Conservation (phyloP, 495 filamentous ascomycete genomes). For the Bryoglossum gracile region DNA sequence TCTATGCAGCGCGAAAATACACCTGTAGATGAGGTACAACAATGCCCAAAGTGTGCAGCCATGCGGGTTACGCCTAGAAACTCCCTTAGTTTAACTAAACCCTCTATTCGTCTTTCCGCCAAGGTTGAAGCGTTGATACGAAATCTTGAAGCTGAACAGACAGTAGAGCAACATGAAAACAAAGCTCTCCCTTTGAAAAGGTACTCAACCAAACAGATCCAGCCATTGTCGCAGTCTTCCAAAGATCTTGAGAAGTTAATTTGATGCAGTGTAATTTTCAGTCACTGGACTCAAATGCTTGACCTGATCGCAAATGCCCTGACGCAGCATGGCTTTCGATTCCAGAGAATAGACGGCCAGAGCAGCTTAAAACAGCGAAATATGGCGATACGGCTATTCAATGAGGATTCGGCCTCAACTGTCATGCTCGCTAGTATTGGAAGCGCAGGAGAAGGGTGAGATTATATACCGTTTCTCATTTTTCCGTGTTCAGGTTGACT, state of each 20-base stretch:
- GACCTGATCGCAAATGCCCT: constrained; percentile 26
- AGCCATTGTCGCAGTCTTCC: no score
- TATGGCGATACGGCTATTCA: constrained; percentile 17
- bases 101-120: constrained; percentile 16
- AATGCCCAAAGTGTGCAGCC: no score
- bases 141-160: constrained; percentile 21
- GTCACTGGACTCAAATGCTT: constrained; percentile 37
- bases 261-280: constrained; percentile 36
- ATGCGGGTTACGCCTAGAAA: no score
- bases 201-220: no score
- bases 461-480: not conserved
- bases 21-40: no score
- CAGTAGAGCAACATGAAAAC: no score
- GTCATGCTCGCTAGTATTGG: constrained; percentile 29
- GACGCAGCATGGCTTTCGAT: not conserved
- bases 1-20: no score
- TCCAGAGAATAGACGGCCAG: constrained; percentile 23
- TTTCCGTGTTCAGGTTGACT: not conserved
- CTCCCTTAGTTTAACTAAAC: no score
- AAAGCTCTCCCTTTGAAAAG: no score
- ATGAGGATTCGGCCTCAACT: constrained; percentile 16
- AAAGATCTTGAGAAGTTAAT: constrained; percentile 2
- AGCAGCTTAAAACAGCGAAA: not conserved
- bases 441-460: constrained; percentile 27
- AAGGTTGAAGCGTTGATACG: constrained; percentile 19